phyloP scores from a whole-genome alignment of 2,329 filamentous ascomycete genomes.

The Lachnellula occidentalis region DNA sequence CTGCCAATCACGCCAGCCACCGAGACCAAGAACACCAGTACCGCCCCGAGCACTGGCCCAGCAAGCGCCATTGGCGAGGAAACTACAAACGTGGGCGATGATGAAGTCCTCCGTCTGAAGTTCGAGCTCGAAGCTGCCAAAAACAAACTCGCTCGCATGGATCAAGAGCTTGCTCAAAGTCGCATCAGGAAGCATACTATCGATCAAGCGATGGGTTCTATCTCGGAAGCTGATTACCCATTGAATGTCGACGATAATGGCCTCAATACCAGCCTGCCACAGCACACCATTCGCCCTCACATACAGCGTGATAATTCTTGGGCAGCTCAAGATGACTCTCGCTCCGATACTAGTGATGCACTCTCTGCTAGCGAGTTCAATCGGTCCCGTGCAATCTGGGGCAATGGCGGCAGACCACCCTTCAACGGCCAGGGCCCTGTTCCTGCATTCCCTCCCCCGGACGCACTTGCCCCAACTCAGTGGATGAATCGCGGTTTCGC shows the following conservation, averaged over 20 bases:
- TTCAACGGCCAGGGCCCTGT: slow-evolving; percentile 28
- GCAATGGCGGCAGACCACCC: slow-evolving; percentile 36
- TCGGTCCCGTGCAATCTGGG: slow-evolving; percentile 53
- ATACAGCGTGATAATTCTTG: slow-evolving; percentile 42
- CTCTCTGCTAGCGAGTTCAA: slow-evolving; percentile 47
- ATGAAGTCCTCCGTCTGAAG: slow-evolving; percentile 64
- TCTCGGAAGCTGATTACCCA: slow-evolving; percentile 39
- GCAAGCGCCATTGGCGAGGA: slow-evolving; percentile 45
- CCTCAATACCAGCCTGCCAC: slow-evolving; percentile 21
- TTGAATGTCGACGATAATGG: slow-evolving; percentile 22
- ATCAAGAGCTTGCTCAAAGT: slow-evolving; percentile 63
- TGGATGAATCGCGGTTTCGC: slow-evolving; percentile 41
- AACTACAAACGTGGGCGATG: slow-evolving; percentile 30
- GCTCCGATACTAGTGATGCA: slow-evolving; percentile 52
- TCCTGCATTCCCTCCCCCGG: slow-evolving; percentile 23
- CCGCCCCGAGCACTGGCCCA: slow-evolving; percentile 45
- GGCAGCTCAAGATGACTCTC: slow-evolving; percentile 47
- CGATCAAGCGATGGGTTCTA: slow-evolving; percentile 47
- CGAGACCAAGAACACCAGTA: slow-evolving; percentile 42
- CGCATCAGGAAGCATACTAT: slow-evolving; percentile 55
- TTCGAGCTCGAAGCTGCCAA: slow-evolving; percentile 66
- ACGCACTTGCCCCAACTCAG: slow-evolving; percentile 36
- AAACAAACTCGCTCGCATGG: slow-evolving; percentile 64
- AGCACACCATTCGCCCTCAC: slow-evolving; percentile 33
- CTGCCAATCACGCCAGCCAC: slow-evolving; percentile 58